phyloP scores from a whole-genome alignment of 768 basidiomycete genomes.

The Strobilomyces dryophilus region DNA sequence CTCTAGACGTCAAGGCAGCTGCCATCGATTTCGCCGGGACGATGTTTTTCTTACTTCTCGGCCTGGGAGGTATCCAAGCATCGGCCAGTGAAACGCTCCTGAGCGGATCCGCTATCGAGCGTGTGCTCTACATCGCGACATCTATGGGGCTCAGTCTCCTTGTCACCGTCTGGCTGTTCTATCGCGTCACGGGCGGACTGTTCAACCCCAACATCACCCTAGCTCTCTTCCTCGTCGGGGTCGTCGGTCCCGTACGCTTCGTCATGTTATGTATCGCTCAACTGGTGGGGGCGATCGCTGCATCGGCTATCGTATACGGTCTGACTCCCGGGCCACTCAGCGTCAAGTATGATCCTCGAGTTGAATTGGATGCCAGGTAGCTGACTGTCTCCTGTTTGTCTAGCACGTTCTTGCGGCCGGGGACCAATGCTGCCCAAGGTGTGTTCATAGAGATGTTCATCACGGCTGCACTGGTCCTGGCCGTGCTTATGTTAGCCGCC shows the following conservation, averaged over 20 bases:
- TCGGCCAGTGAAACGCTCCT: conserved; percentile 35
- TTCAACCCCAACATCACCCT: conserved; percentile 65
- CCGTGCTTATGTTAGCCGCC: conserved; percentile 70
- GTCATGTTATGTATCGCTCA: conserved; percentile 60
- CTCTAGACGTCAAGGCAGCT: conserved; percentile 45
- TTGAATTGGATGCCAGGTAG: background rate
- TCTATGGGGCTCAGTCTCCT: conserved; percentile 61
- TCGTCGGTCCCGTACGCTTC: conserved; percentile 51
- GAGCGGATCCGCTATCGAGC: conserved; percentile 35
- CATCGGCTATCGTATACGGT: conserved; percentile 49
- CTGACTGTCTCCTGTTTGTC: conserved; percentile 4
- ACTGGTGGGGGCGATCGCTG: conserved; percentile 54
- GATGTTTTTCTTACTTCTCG: conserved; percentile 59
- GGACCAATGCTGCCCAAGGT: conserved; percentile 50
- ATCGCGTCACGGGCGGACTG: conserved; percentile 56
- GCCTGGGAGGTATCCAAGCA: conserved; percentile 62
- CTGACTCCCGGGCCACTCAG: conserved; percentile 52
- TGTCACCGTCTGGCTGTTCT: conserved; percentile 66
- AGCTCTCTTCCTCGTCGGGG: conserved; percentile 54
- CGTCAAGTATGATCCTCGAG: conserved; percentile 42
- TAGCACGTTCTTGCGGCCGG: conserved; percentile 46
- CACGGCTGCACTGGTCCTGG: conserved; percentile 52
- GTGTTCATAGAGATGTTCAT: conserved; percentile 74
- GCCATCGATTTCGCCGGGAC: conserved; percentile 59
- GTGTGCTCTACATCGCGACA: conserved; percentile 52